Evolutionary conservation across 1,139 yeast genomes (phyloP).

Genomic region (Blastobotrys niveus): DNA sequence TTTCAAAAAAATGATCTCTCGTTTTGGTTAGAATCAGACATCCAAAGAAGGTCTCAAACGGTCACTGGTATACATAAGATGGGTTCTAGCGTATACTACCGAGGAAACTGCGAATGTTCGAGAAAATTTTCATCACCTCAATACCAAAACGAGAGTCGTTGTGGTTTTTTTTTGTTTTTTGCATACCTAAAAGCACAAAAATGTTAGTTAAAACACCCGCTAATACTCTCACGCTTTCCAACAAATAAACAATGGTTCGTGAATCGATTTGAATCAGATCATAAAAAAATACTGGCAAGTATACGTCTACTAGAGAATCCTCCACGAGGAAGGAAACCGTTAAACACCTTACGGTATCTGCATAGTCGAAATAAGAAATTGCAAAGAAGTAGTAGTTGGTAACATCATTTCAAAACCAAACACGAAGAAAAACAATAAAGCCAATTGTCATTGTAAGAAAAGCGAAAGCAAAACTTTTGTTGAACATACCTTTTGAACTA

Average conservation of each 20-base stretch:
- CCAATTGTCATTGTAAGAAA: neutral
- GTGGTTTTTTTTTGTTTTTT: neutral
- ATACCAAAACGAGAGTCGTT: no score
- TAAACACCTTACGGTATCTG: slow-evolving; percentile 70
- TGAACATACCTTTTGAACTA: slow-evolving; percentile 1
- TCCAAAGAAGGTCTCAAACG: slow-evolving; percentile 64
- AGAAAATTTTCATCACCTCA: slow-evolving; percentile 67
- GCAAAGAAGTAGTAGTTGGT: slow-evolving; percentile 53
- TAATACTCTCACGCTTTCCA: no score
- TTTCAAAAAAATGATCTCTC: neutral
- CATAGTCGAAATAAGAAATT: slow-evolving; percentile 80
- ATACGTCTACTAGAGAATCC: slow-evolving; percentile 44
- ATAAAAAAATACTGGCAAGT: slow-evolving; percentile 76
- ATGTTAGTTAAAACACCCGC: slow-evolving; percentile 7
- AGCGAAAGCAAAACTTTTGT: slow-evolving; percentile 3
- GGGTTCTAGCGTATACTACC: slow-evolving; percentile 83
- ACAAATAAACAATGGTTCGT: slow-evolving; percentile 8
- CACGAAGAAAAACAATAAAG: no score
- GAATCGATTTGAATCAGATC: slow-evolving; percentile 48
- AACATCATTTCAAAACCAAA: slow-evolving; percentile 30
- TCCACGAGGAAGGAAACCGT: slow-evolving; percentile 18
- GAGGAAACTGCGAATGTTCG: slow-evolving; percentile 91
- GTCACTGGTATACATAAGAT: slow-evolving; percentile 78
- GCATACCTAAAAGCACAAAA: slow-evolving; percentile 7
- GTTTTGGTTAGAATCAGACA: slow-evolving; percentile 52